A percentile compares a stretch with the other conserved stretches of the same genome.
phyloP scores from a whole-genome alignment of 2,329 filamentous ascomycete species.

The Exophiala alcalophila region DNA sequence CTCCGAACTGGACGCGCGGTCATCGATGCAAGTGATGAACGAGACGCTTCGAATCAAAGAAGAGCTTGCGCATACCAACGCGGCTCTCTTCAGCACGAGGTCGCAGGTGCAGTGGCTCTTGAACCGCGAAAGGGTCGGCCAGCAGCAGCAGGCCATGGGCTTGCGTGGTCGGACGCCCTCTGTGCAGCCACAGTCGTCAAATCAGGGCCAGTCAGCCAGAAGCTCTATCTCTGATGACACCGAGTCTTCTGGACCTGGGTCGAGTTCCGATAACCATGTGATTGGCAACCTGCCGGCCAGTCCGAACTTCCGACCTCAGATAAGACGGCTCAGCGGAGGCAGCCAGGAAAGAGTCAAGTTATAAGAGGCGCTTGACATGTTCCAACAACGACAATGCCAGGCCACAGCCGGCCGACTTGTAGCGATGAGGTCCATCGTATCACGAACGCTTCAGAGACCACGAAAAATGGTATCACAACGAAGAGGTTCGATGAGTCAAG shows the following conservation, averaged over 20 bases:
- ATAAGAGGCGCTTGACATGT: no score
- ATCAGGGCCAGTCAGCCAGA: slow-evolving; percentile 11
- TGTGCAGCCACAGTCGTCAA: slow-evolving; percentile 16
- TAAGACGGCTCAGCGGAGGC: slow-evolving; percentile 20
- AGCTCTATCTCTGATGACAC: slow-evolving; percentile 22
- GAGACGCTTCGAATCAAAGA: slow-evolving; percentile 61
- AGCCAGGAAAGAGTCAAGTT: slow-evolving; percentile 27
- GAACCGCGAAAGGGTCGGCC: slow-evolving; percentile 48
- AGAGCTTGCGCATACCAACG: slow-evolving; percentile 60
- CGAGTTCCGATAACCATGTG: slow-evolving; percentile 17
- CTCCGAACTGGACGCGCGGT: slow-evolving; percentile 58
- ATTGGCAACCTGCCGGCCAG: slow-evolving; percentile 13
- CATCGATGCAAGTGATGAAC: slow-evolving; percentile 62
- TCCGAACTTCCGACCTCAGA: slow-evolving; percentile 23
- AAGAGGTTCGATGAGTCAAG: no score
- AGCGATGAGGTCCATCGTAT: no score
- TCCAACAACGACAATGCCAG: no score
- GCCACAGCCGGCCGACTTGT: no score
- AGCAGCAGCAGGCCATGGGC: slow-evolving; percentile 25
- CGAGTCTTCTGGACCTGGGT: slow-evolving; percentile 11
- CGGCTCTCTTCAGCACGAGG: slow-evolving; percentile 56
- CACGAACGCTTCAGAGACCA: no score
- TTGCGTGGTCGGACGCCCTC: slow-evolving; percentile 24
- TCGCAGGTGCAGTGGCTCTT: slow-evolving; percentile 64
- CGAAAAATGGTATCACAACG: no score